Base-by-base conservation (phyloP, 371 early-diverging fungal species). In the Rhizopus sp. region DNA sequence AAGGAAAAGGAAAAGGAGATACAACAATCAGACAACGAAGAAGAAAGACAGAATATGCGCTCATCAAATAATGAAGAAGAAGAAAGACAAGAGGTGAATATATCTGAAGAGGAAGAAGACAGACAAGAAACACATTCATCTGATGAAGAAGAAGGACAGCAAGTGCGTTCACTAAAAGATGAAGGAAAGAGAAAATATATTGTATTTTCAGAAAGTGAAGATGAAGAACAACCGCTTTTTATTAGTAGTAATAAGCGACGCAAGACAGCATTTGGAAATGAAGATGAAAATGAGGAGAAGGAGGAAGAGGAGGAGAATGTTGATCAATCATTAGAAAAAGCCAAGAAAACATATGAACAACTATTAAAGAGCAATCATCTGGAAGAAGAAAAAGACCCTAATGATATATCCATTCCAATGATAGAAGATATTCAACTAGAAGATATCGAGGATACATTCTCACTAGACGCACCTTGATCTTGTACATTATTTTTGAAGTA, bases 391-490 rank as follows among this genome's bases (percentile, higher is more conserved):
- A 7, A 17, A 46, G 46, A 46, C 29, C 5, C 23, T 46, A 29
- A 46, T 46, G 10, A 29, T 7, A 7, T 29, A 8, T 9, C 9
- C 4, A 46, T 46, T 46, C 46, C 46, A n/a, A 23, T 46, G 9
- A 46, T 46, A 29, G 29, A 17, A 23, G 46, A 46, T 15, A 46
- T 29, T 7, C 46, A 46, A 46, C 7, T 46, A 15, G 46, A 46
- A 15, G 29, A 46, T 46, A 16, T 46, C 7, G 29, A 15, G 4
- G 46, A 46, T 29, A 46, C 4, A 23, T 1, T 23, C 23, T 23
- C 23, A 23, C 23, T 23, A 23, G 23, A 23, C 23, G 23, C 23
- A 23, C 2, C 23, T 23, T 23, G 23, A 23, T 1, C 23, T 23
- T 23, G 23, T 23, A 23, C 23, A 23, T 23, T 23, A 23, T 23